Base-by-base conservation (phyloP, 169 alveolate genomes). In the Eimeria praecox region DNA sequence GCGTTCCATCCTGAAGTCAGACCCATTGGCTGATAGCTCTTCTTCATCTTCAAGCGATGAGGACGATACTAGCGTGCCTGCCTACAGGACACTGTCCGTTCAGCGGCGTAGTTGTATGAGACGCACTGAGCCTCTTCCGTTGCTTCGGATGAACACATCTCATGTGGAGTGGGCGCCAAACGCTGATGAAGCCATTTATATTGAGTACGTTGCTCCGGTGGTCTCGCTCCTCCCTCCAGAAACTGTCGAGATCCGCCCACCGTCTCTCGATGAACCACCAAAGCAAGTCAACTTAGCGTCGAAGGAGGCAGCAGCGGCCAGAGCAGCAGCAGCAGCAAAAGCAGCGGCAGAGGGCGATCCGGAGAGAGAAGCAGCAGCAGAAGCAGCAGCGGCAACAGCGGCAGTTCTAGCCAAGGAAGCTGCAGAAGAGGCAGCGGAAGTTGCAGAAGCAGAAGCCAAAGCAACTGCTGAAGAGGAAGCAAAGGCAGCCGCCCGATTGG, bases 331-430 rank as follows among this genome's bases (percentile, higher is more conserved):
- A n/a, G 88, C 88, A 18, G 87, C 62, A 6, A 46, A 78, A 44
- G 88, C 88, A 44, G 88, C 88, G n/a, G 88, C 88, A 46, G 88
- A 44, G 42, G 88, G 88, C 42, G 88, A 78, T 66, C 59, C 88
- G 46, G 88, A 78, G 30, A 42, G 59, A 46, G 42, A 78, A 44
- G 88, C 88, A 27, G 66, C 88, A 78, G 88, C 88, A 10, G 46
- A 24, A 9, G 88, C 88, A 46, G 88, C 88, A 46, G 59, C 44
- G 59, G 64, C 64, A 10, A 16, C 42, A 44, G 88, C 88, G 27
- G 88, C 88, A 78, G 66, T 27, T 3, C 88, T 40, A 44, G 88
- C 88, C 9, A 49, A 12, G 66, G 64, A 78, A 78, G 64, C 64
- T 14, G 66, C 69, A 78, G 46, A 24, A 49, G 66, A 78, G 46